A percentile compares a stretch with the other conserved stretches of the same genome.
phyloP scores from a whole-genome alignment of 768 basidiomycete species.

The Lentinula lateritia region DNA sequence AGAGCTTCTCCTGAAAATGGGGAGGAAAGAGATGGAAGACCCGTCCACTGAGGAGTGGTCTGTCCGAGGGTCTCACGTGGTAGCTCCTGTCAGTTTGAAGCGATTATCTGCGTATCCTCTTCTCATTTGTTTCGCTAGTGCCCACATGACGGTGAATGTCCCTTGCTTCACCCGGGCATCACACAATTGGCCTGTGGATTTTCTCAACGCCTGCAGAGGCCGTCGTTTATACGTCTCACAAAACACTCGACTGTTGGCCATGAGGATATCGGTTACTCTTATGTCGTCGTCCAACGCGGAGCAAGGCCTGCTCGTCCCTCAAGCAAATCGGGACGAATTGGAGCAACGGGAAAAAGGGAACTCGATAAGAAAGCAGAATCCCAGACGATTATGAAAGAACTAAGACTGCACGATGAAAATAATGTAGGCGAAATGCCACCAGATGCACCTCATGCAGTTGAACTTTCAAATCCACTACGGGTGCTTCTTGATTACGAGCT shows the following conservation, averaged over 20 bases:
- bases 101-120: conserved; percentile 5
- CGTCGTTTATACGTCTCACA: conserved; percentile 78
- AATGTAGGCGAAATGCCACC: conserved; percentile 6
- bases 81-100: conserved; percentile 68
- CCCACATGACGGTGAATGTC: conserved; percentile 85
- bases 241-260: conserved; percentile 84
- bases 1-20: conserved; percentile 61
- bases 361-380: conserved; percentile 27
- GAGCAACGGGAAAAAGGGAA: conserved; percentile 45
- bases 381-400: conserved; percentile 30
- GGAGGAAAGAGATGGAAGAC: conserved; percentile 52
- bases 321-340: conserved; percentile 43
- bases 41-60: conserved; percentile 27
- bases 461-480: background rate
- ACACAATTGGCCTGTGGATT: conserved; percentile 69
- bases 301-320: conserved; percentile 43
- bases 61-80: conserved; percentile 66
- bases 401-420: conserved; percentile 32
- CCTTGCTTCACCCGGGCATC: conserved; percentile 56
- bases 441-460: conserved; percentile 5
- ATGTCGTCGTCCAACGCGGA: conserved; percentile 83
- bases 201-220: conserved; percentile 82
- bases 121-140: conserved; percentile 47
- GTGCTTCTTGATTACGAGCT: conserved; percentile 17
- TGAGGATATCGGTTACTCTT: conserved; percentile 86